These are phyloP conservation scores for Geotrichum europaeum DNA, from an alignment of 1,139 yeast genomes.

Conservation along the genomic window DNA sequence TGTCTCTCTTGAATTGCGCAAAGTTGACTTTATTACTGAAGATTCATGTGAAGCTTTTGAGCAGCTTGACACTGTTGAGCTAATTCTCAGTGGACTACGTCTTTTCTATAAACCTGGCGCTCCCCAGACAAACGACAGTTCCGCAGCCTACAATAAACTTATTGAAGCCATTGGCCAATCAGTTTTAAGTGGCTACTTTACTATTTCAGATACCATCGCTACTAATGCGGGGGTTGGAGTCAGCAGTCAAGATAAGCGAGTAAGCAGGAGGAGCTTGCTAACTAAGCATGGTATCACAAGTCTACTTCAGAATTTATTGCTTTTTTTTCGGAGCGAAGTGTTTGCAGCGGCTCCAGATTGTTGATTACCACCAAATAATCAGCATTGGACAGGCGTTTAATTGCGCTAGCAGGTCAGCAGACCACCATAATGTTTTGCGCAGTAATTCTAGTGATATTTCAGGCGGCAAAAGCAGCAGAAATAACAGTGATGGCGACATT, in stretches of 20 bases:
- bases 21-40: not conserved
- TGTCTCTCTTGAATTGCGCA: not conserved
- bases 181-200: not conserved
- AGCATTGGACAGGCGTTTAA: not conserved
- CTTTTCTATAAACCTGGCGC: not conserved
- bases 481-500: not conserved
- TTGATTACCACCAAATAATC: not conserved
- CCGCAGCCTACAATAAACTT: not conserved
- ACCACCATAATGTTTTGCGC: not conserved
- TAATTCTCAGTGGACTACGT: not conserved
- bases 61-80: not conserved
- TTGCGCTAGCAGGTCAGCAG: not conserved
- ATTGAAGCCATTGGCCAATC: not conserved
- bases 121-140: not conserved
- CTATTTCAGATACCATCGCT: not conserved
- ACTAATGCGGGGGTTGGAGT: not conserved
- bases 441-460: not conserved
- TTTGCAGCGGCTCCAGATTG: not conserved
- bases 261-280: not conserved
- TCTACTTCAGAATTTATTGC: not conserved
- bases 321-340: not conserved
- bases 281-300: not conserved
- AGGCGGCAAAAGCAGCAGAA: not conserved
- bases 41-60: not conserved
- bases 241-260: not conserved